Evolutionary conservation across 2,329 filamentous ascomycete genomes (phyloP).

Genomic region (Cladosporium sp.): DNA sequence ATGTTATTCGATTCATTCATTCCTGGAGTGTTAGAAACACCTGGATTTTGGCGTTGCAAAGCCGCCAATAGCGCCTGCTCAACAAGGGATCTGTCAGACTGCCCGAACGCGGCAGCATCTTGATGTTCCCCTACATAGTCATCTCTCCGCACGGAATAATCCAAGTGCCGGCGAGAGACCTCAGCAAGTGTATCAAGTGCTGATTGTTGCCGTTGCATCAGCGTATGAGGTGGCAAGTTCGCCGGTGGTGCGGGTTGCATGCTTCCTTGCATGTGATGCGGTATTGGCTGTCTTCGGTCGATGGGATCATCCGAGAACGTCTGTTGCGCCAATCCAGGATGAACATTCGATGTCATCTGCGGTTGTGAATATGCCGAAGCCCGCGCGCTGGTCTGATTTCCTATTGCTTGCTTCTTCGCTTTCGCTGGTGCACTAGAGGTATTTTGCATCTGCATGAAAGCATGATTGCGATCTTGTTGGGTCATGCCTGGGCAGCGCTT

Average conservation of each 20-base stretch:
- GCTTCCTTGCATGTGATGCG: neutral
- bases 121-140: neutral
- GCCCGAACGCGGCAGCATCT: neutral
- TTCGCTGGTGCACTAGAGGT: neutral
- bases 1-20: neutral
- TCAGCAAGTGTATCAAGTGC: slow-evolving; percentile 82
- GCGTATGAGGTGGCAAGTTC: neutral
- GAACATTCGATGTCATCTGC: neutral
- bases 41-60: neutral
- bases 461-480: slow-evolving; percentile 44
- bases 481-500: slow-evolving; percentile 72
- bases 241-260: neutral
- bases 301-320: neutral
- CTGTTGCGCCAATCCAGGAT: neutral
- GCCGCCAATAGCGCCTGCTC: neutral
- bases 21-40: neutral
- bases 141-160: slow-evolving; percentile 45
- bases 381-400: neutral
- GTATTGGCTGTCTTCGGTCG: neutral
- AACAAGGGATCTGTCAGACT: neutral
- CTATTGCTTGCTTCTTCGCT: slow-evolving; percentile 1
- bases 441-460: slow-evolving; percentile 47
- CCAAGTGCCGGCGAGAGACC: slow-evolving; percentile 70
- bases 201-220: slow-evolving; percentile 55
- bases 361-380: neutral